Evolutionary conservation across 1,284 basidiomycete species (phyloP).

Genomic region (Trichosporon sp.): DNA sequence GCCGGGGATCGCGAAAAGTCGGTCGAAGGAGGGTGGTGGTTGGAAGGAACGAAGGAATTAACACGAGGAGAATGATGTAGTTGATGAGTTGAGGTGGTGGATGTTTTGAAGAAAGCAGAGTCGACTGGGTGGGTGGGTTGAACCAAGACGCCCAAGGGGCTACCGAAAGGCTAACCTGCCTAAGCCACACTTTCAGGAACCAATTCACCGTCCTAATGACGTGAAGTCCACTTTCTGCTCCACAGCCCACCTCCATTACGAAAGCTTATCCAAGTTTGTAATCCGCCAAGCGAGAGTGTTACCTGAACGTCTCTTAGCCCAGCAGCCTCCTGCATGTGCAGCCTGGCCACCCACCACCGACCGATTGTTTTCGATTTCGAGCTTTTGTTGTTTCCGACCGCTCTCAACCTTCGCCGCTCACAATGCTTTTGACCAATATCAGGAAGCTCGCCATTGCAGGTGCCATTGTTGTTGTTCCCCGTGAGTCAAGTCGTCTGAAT

Average conservation of each 20-base stretch:
- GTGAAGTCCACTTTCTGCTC: neutral
- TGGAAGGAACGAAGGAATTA: neutral
- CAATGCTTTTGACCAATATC: conserved; percentile 40
- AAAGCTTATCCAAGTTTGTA: neutral
- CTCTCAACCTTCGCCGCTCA: neutral
- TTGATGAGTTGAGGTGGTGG: conserved; percentile 13
- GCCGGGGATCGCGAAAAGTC: neutral
- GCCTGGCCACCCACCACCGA: neutral
- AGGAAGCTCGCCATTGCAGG: conserved; percentile 46
- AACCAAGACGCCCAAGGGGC: neutral
- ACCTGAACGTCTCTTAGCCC: too few species aligned
- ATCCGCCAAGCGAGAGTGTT: too few species aligned
- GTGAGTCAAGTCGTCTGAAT: conserved; percentile 32
- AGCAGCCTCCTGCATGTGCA: neutral
- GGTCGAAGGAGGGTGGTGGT: conserved; percentile 1
- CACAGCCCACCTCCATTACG: neutral
- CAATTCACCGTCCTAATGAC: conserved; percentile 2
- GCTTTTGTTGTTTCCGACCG: conserved; percentile 1
- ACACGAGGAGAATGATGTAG: conserved; percentile 11
- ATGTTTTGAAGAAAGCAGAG: conserved; percentile 18
- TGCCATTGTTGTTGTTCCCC: conserved; percentile 42
- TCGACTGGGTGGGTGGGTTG: conserved; percentile 2
- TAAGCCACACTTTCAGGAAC: conserved; percentile 6
- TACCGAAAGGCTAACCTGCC: neutral
- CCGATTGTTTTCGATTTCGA: conserved; percentile 11